Evolutionary conservation across 306 rosid genomes (phyloP).

Genomic region (Fragaria iinumae): DNA sequence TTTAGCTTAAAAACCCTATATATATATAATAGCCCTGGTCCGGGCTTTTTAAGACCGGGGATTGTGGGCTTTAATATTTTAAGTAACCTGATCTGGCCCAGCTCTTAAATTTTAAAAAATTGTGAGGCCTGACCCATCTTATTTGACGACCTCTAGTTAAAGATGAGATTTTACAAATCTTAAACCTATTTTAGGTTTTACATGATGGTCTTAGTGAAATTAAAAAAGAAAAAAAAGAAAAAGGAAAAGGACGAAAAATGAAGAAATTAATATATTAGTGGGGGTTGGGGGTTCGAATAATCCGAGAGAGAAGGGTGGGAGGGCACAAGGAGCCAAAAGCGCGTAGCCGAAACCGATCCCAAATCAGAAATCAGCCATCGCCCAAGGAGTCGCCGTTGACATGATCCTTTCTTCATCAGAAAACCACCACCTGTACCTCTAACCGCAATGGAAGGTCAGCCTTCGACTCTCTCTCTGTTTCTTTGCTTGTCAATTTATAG

Average conservation of each 20-base stretch:
- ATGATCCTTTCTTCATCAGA: background rate
- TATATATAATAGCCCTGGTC: too few species aligned
- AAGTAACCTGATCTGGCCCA: too few species aligned
- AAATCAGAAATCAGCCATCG: background rate
- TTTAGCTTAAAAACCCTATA: too few species aligned
- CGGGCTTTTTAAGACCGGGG: too few species aligned
- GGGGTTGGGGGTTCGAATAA: background rate
- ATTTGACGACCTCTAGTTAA: too few species aligned
- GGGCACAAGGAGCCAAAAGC: background rate
- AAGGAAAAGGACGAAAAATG: too few species aligned
- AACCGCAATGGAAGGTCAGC: constrained; percentile 10
- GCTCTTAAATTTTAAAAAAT: too few species aligned
- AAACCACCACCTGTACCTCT: background rate
- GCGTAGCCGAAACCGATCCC: background rate
- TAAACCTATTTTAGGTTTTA: too few species aligned
- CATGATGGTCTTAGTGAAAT: too few species aligned
- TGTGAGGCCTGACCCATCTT: too few species aligned
- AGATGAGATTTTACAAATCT: too few species aligned
- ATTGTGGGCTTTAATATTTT: too few species aligned
- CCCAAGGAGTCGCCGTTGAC: background rate
- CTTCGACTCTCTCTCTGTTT: background rate
- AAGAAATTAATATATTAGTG: background rate
- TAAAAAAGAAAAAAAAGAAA: background rate
- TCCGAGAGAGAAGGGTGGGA: background rate
- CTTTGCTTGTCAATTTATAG: background rate